Percentiles rank a stretch among this genome's conserved stretches.
Conservation (phyloP, 257 asterid species). For the Solanum gandarillasii region DNA sequence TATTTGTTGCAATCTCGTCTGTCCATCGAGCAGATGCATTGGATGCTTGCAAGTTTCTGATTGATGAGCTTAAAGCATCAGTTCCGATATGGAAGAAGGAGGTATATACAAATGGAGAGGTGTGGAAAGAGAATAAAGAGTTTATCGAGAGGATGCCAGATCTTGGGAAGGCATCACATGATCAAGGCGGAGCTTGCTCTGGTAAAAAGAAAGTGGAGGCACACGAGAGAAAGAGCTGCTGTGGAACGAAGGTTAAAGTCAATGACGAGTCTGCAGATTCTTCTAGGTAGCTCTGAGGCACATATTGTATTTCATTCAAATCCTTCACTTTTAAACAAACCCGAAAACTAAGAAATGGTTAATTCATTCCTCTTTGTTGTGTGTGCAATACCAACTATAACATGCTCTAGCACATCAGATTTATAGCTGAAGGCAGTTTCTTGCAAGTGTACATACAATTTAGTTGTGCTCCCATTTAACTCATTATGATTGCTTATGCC, state of each 20-base stretch:
- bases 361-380: neutral
- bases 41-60: constrained; percentile 80
- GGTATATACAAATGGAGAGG: constrained; percentile 83
- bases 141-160: constrained; percentile 58
- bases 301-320: neutral
- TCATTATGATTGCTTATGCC: neutral
- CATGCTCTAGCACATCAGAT: neutral
- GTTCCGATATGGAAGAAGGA: constrained; percentile 99
- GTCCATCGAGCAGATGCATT: constrained; percentile 75
- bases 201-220: constrained; percentile 28
- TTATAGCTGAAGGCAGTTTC: neutral
- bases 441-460: neutral
- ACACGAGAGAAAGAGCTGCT: constrained; percentile 32
- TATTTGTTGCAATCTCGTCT: constrained; percentile 66
- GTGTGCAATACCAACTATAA: neutral
- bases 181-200: constrained; percentile 10
- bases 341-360: neutral
- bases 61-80: constrained; percentile 84
- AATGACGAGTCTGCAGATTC: constrained; percentile 12
- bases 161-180: constrained; percentile 20
- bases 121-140: constrained; percentile 91
- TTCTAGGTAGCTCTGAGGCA: neutral
- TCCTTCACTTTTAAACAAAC: neutral
- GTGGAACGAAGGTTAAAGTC: constrained; percentile 48
- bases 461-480: neutral